Evolutionary conservation across 2,329 filamentous ascomycete genomes (phyloP), one percentile per base, ranked within the genome.

Genomic region (Allantophomopsis cytisporea): DNA sequence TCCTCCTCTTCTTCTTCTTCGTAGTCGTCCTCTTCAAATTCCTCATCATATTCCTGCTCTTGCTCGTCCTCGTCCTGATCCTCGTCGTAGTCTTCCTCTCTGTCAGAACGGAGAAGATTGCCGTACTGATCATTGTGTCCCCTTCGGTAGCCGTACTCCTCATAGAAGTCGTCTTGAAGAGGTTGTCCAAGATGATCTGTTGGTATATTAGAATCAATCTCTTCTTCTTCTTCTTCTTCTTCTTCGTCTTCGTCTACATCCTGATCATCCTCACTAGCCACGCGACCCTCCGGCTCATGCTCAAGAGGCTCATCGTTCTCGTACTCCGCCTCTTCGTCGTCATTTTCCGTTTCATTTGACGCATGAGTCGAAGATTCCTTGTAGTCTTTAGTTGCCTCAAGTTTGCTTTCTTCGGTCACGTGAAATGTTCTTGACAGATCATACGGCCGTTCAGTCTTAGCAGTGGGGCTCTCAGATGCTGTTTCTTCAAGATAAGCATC

Each of bases 1-100:
- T 30, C 40, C 45, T 23, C 50, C 37, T 63, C 56, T 7, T 60
- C 60, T 7, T 44, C 46, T 2, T 42, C 46, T 16, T 43, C 36
- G 16, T 39, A 52, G 38, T 47, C 47, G 15, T 50, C 42, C n/a
- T 54, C 46, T 20, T 51, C 46, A 2, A 47, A 48, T 12, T 47
- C 50, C 18, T 47, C 44, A 15, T 43, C 45, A 12, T 41, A 39
- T 16, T 40, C 45, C 18, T 47, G 42, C 7, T 33, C 39, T 36
- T 43, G 39, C 8, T 35, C 40, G 17, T 43, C 31, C 10, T 43
- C 31, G 14, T 30, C 40, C 12, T 33, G 17, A 28, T 35, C 40
- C 15, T 37, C 36, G 5, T 31, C 18, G 4, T 7, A 38, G 12
- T 39, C 13, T 33, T 35, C 40, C 14, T 35, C 32, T 17, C 14